A percentile compares a stretch with the other conserved stretches of the same genome.
Conservation (phyloP, 2,329 filamentous ascomycete genomes). For the Calonectria leucothoes region DNA sequence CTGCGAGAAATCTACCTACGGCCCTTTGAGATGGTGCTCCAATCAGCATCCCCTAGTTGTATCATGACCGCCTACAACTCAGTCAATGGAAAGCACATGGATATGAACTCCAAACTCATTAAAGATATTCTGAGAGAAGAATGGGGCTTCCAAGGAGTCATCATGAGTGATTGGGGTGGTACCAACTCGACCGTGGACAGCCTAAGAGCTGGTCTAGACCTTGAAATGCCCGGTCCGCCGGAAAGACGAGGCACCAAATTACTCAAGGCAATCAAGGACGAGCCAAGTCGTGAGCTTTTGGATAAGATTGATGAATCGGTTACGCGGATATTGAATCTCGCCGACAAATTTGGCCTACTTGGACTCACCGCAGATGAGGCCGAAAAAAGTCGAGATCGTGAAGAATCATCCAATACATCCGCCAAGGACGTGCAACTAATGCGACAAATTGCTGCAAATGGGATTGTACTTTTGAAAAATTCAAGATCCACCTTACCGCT, state of each 20-base stretch:
- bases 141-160: slow-evolving; percentile 55
- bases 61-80: slow-evolving; percentile 58
- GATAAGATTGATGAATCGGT: not conserved
- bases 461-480: slow-evolving; percentile 35
- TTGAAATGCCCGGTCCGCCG: slow-evolving; percentile 49
- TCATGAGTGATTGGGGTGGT: slow-evolving; percentile 59
- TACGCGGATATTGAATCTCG: not conserved
- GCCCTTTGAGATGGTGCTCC: slow-evolving; percentile 54
- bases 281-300: slow-evolving; percentile 12
- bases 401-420: slow-evolving; percentile 18
- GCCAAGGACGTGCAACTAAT: slow-evolving; percentile 23
- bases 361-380: slow-evolving; percentile 5
- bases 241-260: slow-evolving; percentile 27
- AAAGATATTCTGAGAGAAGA: slow-evolving; percentile 51
- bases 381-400: slow-evolving; percentile 12
- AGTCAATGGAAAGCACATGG: slow-evolving; percentile 54
- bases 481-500: not conserved
- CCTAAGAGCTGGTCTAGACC: slow-evolving; percentile 38
- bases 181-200: slow-evolving; percentile 43
- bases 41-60: slow-evolving; percentile 46
- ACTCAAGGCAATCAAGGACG: slow-evolving; percentile 30
- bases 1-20: slow-evolving; percentile 50
- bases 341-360: not conserved
- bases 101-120: slow-evolving; percentile 50
- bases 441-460: slow-evolving; percentile 27